Evolutionary conservation across 140 eudicot genomes (phyloP).

Genomic region (Senecio squalidus): DNA sequence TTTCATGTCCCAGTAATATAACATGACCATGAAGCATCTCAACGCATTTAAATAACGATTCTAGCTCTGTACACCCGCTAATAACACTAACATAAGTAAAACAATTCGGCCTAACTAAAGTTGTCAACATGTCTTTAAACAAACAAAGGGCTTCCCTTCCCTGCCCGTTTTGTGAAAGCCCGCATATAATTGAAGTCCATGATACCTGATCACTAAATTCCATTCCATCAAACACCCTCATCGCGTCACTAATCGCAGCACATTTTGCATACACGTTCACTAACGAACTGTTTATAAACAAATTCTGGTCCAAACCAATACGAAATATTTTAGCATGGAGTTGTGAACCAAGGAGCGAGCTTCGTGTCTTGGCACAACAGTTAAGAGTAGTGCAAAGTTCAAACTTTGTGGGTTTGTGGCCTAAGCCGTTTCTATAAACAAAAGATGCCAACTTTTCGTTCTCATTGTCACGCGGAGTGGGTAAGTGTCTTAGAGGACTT

Average conservation of each 20-base stretch:
- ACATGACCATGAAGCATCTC: constrained; percentile 39
- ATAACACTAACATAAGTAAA: constrained; percentile 48
- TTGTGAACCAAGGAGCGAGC: constrained; percentile 29
- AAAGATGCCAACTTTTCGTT: constrained; percentile 7
- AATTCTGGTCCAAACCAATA: constrained; percentile 27
- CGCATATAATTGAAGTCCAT: constrained; percentile 46
- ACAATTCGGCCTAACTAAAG: constrained; percentile 27
- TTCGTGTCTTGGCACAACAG: constrained; percentile 31
- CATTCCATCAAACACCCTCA: constrained; percentile 31
- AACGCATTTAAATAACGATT: constrained; percentile 26
- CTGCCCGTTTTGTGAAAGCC: constrained; percentile 38
- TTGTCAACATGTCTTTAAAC: constrained; percentile 32
- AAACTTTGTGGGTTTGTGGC: constrained; percentile 30
- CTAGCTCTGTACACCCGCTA: constrained; percentile 31
- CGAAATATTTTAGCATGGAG: constrained; percentile 31
- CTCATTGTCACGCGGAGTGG: neutral
- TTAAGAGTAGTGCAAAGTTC: constrained; percentile 32
- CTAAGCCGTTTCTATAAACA: constrained; percentile 1
- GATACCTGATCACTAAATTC: constrained; percentile 38
- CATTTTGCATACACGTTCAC: constrained; percentile 43
- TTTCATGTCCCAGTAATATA: constrained; percentile 26
- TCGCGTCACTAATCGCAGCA: constrained; percentile 29
- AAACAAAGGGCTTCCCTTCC: constrained; percentile 32
- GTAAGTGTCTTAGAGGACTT: constrained; percentile 18
- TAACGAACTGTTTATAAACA: constrained; percentile 33